Conservation (phyloP, 768 basidiomycete genomes). For the Russula vinacea region DNA sequence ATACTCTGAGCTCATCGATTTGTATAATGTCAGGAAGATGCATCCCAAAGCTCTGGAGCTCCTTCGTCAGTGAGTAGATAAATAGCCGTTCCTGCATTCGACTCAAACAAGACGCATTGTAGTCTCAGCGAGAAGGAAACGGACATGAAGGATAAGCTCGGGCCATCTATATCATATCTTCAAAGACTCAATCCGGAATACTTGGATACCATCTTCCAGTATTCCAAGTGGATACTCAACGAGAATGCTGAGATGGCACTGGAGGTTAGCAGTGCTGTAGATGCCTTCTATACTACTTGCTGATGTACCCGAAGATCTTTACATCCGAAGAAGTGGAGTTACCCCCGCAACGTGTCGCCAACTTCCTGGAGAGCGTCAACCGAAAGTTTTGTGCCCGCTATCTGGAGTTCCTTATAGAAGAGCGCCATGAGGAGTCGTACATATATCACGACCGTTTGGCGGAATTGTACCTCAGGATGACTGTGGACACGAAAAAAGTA, state of each 20-base stretch:
- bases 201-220: slow-evolving; percentile 74
- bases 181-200: slow-evolving; percentile 87
- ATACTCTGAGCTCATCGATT: slow-evolving; percentile 82
- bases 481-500: slow-evolving; percentile 53
- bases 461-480: slow-evolving; percentile 78
- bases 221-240: slow-evolving; percentile 83
- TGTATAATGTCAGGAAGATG: slow-evolving; percentile 96
- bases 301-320: slow-evolving; percentile 63
- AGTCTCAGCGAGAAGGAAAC: slow-evolving; percentile 79
- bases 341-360: slow-evolving; percentile 69
- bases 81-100: neutral
- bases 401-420: slow-evolving; percentile 79
- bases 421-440: slow-evolving; percentile 61
- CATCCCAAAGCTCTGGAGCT: slow-evolving; percentile 82
- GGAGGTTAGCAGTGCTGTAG: slow-evolving; percentile 46
- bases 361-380: slow-evolving; percentile 72
- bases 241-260: slow-evolving; percentile 70
- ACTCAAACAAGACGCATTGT: neutral
- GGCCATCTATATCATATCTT: slow-evolving; percentile 83
- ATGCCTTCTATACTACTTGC: neutral
- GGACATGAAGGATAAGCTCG: slow-evolving; percentile 74
- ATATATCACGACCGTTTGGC: slow-evolving; percentile 86
- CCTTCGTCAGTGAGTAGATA: slow-evolving; percentile 69
- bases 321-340: slow-evolving; percentile 93
- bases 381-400: slow-evolving; percentile 69